Base-by-base conservation (phyloP, 805 yeast species). In the Nakazawaea siamensis region DNA sequence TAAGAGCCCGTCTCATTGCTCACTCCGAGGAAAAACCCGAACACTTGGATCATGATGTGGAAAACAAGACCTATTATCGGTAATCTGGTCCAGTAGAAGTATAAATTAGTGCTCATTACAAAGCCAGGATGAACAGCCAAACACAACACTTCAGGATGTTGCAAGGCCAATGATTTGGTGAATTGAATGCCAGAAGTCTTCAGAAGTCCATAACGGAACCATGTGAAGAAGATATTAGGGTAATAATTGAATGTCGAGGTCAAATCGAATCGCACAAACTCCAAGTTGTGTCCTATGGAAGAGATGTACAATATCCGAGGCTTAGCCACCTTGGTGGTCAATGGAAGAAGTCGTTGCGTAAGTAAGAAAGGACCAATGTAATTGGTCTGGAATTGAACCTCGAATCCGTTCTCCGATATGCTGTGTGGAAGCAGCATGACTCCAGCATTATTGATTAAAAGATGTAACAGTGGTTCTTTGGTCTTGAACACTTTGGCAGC, bases 71-170 rank as follows among this genome's bases (percentile, higher is more conserved):
- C 95, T n/a, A 85, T 65, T 4, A 84, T 59, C 0, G 94, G 94
- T 12, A 80, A 59, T 37, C 85, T 59, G 2, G 90, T 82, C 77
- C 87, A 80, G 51, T 80, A 82, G 30, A 80, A 64, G 51, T 80
- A 81, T 31, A 80, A 54, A 44, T 80, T 79, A 2, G 95, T 78
- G 47, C 77, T 76, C 82, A 85, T 78, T n/a, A 83, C 84, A 43
- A 83, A 68, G 0, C 95, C 95, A 0, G 95, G 95, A 48, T 84
- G 88, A 3, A 83, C 82, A 2, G 85, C 67, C 24, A 73, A 54
- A 38, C 78, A 74, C 25, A 77, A 52, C 8, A 84, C 63, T 14
- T 73, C 66, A 0, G 94, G 92, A 50, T 82, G 68, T 39, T 76
- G 67, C 24, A 73, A 60, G 0, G 90, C 72, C 16, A 85, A 55